These are phyloP conservation scores for Cyanidiococcus yangmingshanensis DNA, from an alignment of 23 red algal genomes.

Conservation along the genomic window DNA sequence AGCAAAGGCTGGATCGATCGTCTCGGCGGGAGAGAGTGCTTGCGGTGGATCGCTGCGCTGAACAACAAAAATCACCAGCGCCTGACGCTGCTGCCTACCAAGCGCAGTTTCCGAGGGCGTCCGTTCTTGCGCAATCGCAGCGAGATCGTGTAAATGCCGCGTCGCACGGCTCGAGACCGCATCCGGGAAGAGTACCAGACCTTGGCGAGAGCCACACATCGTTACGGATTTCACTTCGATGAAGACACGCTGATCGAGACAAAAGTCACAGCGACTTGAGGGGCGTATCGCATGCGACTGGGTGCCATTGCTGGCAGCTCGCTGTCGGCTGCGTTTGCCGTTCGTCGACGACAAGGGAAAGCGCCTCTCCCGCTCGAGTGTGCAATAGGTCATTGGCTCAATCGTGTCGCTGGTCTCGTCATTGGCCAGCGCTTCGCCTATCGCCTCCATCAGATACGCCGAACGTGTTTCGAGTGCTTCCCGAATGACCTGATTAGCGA, in stretches of 20 bases:
- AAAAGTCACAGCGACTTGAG: slow-evolving; percentile 3
- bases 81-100: background rate
- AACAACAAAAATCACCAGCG: slow-evolving; percentile 2
- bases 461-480: background rate
- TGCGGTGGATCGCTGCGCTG: slow-evolving; percentile 14
- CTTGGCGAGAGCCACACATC: background rate
- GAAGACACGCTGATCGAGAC: slow-evolving; percentile 11
- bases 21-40: background rate
- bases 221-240: slow-evolving; percentile 17
- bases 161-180: background rate
- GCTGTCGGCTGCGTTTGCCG: background rate
- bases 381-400: background rate
- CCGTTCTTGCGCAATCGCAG: background rate
- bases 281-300: background rate
- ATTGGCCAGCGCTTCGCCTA: background rate
- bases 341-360: background rate
- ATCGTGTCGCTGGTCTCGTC: background rate
- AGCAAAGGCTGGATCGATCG: slow-evolving; percentile 10
- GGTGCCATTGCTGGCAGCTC: background rate
- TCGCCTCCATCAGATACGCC: background rate
- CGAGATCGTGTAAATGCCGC: slow-evolving; percentile 6
- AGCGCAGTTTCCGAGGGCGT: background rate
- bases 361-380: background rate
- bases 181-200: slow-evolving; percentile 12
- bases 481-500: background rate